Conservation (phyloP, 2,329 filamentous ascomycete genomes). For the Aschersonia sp. region DNA sequence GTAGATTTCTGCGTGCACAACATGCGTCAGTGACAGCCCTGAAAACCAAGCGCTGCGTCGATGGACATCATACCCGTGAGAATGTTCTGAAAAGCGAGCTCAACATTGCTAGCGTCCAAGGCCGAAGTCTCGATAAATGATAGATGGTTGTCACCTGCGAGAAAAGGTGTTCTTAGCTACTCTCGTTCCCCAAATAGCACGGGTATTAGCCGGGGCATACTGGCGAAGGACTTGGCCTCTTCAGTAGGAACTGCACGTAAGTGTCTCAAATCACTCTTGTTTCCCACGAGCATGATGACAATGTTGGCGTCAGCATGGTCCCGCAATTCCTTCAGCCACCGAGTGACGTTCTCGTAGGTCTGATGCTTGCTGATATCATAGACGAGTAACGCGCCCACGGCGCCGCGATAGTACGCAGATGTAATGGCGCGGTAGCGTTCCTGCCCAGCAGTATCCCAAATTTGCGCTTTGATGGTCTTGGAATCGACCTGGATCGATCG, state of each 20-base stretch:
- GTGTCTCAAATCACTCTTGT: conserved; percentile 99
- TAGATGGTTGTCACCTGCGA: conserved; percentile 81
- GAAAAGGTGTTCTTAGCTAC: conserved; percentile 2
- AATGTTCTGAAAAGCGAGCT: conserved; percentile 98
- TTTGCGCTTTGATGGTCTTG: conserved; percentile 99
- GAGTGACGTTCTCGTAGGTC: conserved; percentile 96
- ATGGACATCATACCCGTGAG: conserved; percentile 60
- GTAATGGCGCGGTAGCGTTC: conserved; percentile 99
- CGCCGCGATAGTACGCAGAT: conserved; percentile 96
- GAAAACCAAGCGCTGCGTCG: not conserved
- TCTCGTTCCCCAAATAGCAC: not conserved
- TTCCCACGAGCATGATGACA: conserved; percentile 98
- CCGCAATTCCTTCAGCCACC: conserved; percentile 97
- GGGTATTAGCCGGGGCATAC: conserved; percentile 32
- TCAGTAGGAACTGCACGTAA: conserved; percentile 93
- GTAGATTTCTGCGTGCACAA: conserved; percentile 67
- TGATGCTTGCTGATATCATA: conserved; percentile 99
- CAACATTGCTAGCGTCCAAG: conserved; percentile 96
- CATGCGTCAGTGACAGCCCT: not conserved
- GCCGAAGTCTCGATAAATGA: conserved; percentile 99
- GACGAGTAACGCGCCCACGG: conserved; percentile 90
- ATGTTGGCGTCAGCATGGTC: conserved; percentile 98
- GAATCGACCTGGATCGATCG: conserved; percentile 96
- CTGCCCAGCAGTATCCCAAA: conserved; percentile 98
- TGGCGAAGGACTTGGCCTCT: conserved; percentile 95